Evolutionary conservation across 345 rosid genomes (phyloP), one percentile per base, ranked within the genome.

Genomic region (Cochlearia excelsa): DNA sequence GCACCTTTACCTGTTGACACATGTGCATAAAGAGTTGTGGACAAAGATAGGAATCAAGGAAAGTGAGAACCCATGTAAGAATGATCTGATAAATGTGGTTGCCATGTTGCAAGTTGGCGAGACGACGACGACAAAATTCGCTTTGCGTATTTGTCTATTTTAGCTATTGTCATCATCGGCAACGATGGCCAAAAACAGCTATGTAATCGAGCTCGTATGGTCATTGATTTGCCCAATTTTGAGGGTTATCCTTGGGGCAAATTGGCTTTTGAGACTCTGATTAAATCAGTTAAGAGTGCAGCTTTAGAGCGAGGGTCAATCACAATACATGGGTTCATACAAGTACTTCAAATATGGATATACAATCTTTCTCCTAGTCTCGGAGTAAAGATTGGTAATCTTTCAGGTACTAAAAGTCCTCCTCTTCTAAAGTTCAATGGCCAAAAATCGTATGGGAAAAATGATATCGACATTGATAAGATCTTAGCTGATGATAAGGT

Each of bases 211-310:
- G 16, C 42, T 44, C 23, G 48, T 30, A 39, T 48, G 47, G 39
- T 61, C 8, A 28, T 61, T 8, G 30, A 61, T 39, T 39, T 39
- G 43, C n/a, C 43, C n/a, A 39, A 29, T 30, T 47, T 47, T 47
- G 33, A 28, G 4, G 28, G 28, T 1, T 47, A 47, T 28, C 51
- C 51, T 47, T 47, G 11, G 31, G 33, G 33, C 1, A 27, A 2
- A 28, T 5, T 7, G 11, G 51, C 33, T 27, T 47, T 47, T 33
- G 28, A 27, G 2, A 2, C 2, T 0, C 4, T 47, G 6, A 47
- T 28, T 3, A 2, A 9, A 8, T 46, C 30, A 2, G 51, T 47
- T n/a, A 50, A 46, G 2, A 2, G 1, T 0, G 30, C 7, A 2
- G 10, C 26, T 26, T 46, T 26, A 9, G 9, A 28, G 1, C 11